phyloP scores from a whole-genome alignment of 1,284 basidiomycete species.

The Fomitiporia mediterranea region DNA sequence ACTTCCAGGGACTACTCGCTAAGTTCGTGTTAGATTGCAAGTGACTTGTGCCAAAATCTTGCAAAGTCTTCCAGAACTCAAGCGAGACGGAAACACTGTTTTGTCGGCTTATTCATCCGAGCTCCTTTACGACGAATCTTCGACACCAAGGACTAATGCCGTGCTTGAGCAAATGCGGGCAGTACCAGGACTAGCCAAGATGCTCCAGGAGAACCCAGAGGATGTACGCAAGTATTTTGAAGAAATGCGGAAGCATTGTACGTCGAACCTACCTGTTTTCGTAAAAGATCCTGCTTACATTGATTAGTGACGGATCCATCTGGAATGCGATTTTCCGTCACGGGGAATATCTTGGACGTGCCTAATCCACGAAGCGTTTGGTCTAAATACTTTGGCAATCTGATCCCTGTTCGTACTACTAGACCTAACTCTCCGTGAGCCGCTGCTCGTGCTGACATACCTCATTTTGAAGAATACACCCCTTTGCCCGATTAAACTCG shows the following conservation, averaged over 20 bases:
- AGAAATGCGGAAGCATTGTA: constrained; percentile 64
- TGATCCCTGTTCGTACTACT: constrained; percentile 49
- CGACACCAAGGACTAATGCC: constrained; percentile 69
- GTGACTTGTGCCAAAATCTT: constrained; percentile 87
- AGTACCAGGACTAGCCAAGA: constrained; percentile 71
- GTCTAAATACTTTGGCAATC: constrained; percentile 61
- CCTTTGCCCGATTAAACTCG: constrained; percentile 65
- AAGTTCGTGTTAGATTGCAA: constrained; percentile 54
- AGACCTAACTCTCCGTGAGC: constrained; percentile 11
- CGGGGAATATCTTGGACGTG: constrained; percentile 77
- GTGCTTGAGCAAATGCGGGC: constrained; percentile 77
- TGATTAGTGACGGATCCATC: constrained; percentile 70
- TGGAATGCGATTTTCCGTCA: constrained; percentile 82
- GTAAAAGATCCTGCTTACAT: not conserved
- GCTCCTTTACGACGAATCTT: constrained; percentile 66
- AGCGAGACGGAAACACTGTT: constrained; percentile 85
- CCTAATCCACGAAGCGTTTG: constrained; percentile 70
- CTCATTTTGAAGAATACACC: constrained; percentile 41
- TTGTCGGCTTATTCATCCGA: constrained; percentile 70
- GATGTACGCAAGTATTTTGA: constrained; percentile 71
- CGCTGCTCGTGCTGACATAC: constrained; percentile 20
- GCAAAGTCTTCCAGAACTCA: constrained; percentile 90
- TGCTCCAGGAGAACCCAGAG: constrained; percentile 73
- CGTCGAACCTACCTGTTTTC: constrained; percentile 30
- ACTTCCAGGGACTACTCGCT: not conserved